Evolutionary conservation across 2,329 filamentous ascomycete genomes (phyloP).

Genomic region (Harringtonia lauricola): DNA sequence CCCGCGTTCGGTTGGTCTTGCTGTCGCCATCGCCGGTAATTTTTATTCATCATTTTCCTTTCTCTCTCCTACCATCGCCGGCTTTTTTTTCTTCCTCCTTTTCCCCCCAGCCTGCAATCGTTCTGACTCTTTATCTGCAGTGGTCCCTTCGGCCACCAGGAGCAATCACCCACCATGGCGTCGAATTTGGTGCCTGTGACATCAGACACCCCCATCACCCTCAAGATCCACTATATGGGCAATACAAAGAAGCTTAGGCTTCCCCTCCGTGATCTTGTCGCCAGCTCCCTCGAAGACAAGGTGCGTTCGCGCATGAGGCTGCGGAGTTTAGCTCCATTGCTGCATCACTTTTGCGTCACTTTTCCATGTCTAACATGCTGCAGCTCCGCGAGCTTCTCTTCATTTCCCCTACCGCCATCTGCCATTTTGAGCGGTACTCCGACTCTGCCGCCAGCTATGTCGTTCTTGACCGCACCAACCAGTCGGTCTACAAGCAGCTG

Average conservation of each 20-base stretch:
- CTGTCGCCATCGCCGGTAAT: no score
- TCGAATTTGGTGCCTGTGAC: conserved; percentile 19
- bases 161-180: conserved; percentile 15
- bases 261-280: conserved; percentile 71
- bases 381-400: conserved; percentile 61
- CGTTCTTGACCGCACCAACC: conserved; percentile 64
- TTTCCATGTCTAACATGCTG: no score
- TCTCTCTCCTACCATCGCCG: no score
- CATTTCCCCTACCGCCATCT: conserved; percentile 49
- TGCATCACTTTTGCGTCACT: background rate
- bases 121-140: background rate
- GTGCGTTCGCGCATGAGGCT: conserved; percentile 44
- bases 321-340: background rate
- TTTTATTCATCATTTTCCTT: no score
- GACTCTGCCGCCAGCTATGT: conserved; percentile 81
- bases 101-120: no score
- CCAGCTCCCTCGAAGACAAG: conserved; percentile 66
- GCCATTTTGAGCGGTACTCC: conserved; percentile 83
- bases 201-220: conserved; percentile 65
- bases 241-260: conserved; percentile 77
- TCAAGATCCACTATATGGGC: conserved; percentile 76
- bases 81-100: background rate
- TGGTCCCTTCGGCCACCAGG: background rate
- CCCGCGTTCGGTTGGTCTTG: no score
- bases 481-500: conserved; percentile 88